A percentile compares a stretch with the other conserved stretches of the same genome.
Evolutionary conservation across 1,139 yeast genomes (phyloP).

Genomic region (Chernovozyma sophiae-reginae): DNA sequence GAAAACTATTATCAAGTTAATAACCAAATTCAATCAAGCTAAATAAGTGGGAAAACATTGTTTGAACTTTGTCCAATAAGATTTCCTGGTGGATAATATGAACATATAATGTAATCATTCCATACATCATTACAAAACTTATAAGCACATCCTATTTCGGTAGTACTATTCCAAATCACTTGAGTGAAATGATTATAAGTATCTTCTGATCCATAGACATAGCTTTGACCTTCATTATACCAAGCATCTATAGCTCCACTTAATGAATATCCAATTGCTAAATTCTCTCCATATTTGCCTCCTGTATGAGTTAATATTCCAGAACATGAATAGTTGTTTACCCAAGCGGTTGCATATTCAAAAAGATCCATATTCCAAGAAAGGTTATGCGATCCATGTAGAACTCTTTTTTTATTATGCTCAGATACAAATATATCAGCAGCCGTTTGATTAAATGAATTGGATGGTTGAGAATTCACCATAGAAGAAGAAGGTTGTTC

Average conservation of each 20-base stretch:
- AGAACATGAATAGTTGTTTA: conserved; percentile 29
- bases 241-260: conserved; percentile 31
- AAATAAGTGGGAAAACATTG: conserved; percentile 24
- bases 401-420: conserved; percentile 27
- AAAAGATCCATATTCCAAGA: conserved; percentile 29
- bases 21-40: conserved; percentile 24
- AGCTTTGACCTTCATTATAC: conserved; percentile 31
- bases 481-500: too few species aligned
- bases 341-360: conserved; percentile 28
- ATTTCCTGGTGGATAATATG: conserved; percentile 62
- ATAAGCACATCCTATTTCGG: conserved; percentile 35
- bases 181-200: conserved; percentile 40
- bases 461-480: too few species aligned
- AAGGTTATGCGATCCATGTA: conserved; percentile 27
- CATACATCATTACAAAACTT: conserved; percentile 40
- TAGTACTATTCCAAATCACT: conserved; percentile 35
- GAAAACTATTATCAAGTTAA: conserved; percentile 31
- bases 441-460: conserved; percentile 18
- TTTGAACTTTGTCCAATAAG: conserved; percentile 30
- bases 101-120: conserved; percentile 57
- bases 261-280: conserved; percentile 34
- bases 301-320: conserved; percentile 33
- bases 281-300: conserved; percentile 35
- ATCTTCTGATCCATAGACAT: conserved; percentile 22
- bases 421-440: conserved; percentile 20